A percentile compares a stretch with the other conserved stretches of the same genome.
Evolutionary conservation across 176 grass and related monocot genomes (phyloP).

Genomic region (Secale cereale): DNA sequence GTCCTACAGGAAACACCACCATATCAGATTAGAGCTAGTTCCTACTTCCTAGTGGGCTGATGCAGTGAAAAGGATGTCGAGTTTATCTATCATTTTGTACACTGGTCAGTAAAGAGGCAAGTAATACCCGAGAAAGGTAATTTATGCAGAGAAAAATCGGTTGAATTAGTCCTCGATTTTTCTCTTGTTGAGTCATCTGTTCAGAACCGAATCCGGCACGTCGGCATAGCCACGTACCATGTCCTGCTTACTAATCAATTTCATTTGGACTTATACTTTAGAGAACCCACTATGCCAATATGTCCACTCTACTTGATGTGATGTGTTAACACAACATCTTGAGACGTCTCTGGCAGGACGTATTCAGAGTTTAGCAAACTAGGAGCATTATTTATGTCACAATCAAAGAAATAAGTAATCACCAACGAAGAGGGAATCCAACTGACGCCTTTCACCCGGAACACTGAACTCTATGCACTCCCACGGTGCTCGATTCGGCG

Average conservation of each 20-base stretch:
- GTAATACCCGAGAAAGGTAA: neutral
- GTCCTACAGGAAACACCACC: constrained; percentile 14
- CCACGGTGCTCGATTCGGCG: constrained; percentile 5
- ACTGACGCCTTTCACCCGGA: constrained; percentile 3
- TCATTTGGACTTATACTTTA: neutral
- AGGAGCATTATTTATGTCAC: constrained; percentile 30
- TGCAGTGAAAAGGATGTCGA: constrained; percentile 32
- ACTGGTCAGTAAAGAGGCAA: neutral
- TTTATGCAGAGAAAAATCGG: neutral
- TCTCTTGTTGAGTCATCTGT: neutral
- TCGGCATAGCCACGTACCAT: neutral
- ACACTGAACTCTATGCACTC: neutral
- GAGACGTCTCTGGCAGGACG: neutral
- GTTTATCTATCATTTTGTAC: constrained; percentile 12
- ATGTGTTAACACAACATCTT: constrained; percentile 7
- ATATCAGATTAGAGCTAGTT: neutral
- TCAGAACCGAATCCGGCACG: neutral
- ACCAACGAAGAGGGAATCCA: constrained; percentile 18
- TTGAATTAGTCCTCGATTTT: neutral
- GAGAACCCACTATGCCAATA: neutral
- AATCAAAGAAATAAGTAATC: constrained; percentile 37
- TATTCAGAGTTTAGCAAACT: neutral
- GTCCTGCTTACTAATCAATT: constrained; percentile 17
- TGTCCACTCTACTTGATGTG: neutral
- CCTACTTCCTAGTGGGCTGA: constrained; percentile 10